These are phyloP conservation scores for Panaeolus cyanescens DNA, from an alignment of 768 basidiomycete genomes.

Conservation along the genomic window DNA sequence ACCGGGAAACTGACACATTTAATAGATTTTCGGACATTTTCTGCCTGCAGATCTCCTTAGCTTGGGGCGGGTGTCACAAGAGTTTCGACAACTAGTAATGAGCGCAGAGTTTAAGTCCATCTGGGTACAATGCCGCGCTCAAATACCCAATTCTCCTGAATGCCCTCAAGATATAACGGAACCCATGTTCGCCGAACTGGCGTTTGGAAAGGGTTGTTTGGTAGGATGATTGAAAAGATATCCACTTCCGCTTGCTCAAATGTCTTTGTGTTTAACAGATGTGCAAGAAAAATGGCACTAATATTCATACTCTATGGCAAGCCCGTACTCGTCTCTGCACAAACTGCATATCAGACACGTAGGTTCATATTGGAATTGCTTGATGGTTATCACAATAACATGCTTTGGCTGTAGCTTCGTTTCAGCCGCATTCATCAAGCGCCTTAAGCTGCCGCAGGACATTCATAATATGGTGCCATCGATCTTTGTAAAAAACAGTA, in stretches of 20 bases:
- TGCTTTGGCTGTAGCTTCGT: background rate
- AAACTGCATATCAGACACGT: background rate
- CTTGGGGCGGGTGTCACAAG: background rate
- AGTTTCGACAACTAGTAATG: background rate
- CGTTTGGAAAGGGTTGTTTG: background rate
- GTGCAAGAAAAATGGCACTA: background rate
- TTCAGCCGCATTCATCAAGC: background rate
- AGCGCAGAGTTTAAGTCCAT: background rate
- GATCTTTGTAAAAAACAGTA: background rate
- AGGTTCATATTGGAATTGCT: too few species aligned
- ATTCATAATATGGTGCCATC: background rate
- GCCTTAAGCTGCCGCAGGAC: background rate
- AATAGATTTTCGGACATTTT: background rate
- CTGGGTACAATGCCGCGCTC: background rate
- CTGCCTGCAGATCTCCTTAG: background rate
- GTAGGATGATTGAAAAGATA: background rate
- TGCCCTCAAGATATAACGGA: background rate
- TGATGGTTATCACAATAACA: background rate
- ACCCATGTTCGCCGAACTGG: background rate
- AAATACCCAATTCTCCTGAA: background rate
- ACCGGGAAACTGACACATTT: too few species aligned
- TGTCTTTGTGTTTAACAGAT: too few species aligned
- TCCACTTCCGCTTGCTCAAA: too few species aligned
- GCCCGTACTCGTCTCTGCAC: background rate
- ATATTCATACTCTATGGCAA: background rate